Conservation (phyloP, 23 red algal genomes). For the Gracilaria domingensis region DNA sequence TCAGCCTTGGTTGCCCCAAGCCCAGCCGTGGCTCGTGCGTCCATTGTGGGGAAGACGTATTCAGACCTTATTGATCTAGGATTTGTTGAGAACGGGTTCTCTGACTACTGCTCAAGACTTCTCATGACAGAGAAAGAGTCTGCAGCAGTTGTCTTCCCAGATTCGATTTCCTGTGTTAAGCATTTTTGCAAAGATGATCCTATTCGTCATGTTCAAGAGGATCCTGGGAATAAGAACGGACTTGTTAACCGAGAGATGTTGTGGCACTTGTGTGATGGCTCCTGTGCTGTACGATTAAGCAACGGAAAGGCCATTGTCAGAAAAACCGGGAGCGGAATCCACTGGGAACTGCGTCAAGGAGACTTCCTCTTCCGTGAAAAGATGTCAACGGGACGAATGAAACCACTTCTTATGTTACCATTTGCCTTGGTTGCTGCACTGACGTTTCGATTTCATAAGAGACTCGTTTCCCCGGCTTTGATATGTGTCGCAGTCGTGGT, state of each 20-base stretch:
- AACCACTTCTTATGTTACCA: too few relatives aligned
- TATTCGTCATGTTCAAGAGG: slow-evolving; percentile 30
- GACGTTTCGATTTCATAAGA: not conserved
- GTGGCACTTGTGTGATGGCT: slow-evolving; percentile 15
- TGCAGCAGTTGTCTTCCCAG: slow-evolving; percentile 8
- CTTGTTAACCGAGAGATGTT: slow-evolving; percentile 18
- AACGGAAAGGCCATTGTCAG: slow-evolving; percentile 6
- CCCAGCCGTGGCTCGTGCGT: too few relatives aligned
- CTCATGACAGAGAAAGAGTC: slow-evolving; percentile 28
- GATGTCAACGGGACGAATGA: not conserved
- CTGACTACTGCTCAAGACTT: slow-evolving; percentile 25
- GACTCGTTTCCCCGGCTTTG: not conserved
- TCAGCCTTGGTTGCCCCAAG: not conserved
- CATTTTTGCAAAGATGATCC: slow-evolving; percentile 11
- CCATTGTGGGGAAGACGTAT: slow-evolving; percentile 10
- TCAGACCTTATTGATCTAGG: not conserved
- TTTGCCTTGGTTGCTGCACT: not conserved
- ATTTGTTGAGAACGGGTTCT: not conserved
- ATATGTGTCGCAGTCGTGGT: not conserved
- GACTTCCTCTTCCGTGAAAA: slow-evolving; percentile 13
- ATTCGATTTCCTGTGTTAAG: slow-evolving; percentile 5
- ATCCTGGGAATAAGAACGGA: not conserved
- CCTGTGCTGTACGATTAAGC: not conserved
- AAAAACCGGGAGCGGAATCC: not conserved
- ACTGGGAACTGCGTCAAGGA: not conserved